phyloP scores from a whole-genome alignment of 257 asterid genomes.

The Lycium barbarum region DNA sequence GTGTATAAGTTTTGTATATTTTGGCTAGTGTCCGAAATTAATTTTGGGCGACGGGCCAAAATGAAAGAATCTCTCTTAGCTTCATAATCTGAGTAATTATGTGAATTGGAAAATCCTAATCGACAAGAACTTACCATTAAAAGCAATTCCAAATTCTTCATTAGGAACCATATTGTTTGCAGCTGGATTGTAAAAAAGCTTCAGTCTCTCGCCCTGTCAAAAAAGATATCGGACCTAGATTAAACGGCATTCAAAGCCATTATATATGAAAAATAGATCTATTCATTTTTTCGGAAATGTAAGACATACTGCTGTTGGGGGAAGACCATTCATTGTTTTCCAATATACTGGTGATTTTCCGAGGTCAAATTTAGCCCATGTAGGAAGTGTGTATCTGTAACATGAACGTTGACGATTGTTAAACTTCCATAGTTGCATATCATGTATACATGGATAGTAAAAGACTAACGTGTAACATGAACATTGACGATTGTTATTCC shows the following conservation, averaged over 20 bases:
- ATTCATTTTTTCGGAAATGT: neutral
- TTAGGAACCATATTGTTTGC: conserved; percentile 65
- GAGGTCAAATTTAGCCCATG: conserved; percentile 90
- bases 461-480: conserved; percentile 28
- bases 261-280: neutral
- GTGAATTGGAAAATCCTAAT: neutral
- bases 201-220: conserved; percentile 73
- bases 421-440: neutral
- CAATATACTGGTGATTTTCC: conserved; percentile 87
- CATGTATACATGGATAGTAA: neutral
- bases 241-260: neutral
- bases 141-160: conserved; percentile 73
- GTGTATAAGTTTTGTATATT: too few relatives aligned
- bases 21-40: too few relatives aligned
- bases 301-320: conserved; percentile 75
- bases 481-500: neutral
- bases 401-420: neutral
- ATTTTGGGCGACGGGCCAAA: too few relatives aligned
- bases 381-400: conserved; percentile 66
- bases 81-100: neutral
- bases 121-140: conserved; percentile 60
- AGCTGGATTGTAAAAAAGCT: conserved; percentile 82
- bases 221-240: neutral
- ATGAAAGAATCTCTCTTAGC: neutral
- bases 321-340: conserved; percentile 93